Base-by-base conservation (phyloP, 306 rosid species). In the Rosa persica region DNA sequence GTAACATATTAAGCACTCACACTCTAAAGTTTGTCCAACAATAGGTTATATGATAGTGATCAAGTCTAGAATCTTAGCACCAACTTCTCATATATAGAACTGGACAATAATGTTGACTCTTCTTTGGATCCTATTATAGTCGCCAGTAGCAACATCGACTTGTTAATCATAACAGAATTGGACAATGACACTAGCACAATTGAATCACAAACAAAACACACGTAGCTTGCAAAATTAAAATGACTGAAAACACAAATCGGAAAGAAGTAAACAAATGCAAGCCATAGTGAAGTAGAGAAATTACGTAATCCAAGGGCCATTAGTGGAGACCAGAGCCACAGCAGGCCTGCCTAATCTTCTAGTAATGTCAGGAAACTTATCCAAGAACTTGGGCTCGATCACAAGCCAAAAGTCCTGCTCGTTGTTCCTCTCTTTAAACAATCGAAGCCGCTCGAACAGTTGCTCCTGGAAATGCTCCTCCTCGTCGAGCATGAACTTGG, bases 351-450 rank as follows among this genome's bases (percentile, higher is more conserved):
- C 77, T 30, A 96, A 80, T 76, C 97, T 89, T 81, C 87, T 89
- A 79, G 94, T 88, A 79, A 96, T 86, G 73, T 80, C 81, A 16
- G 98, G 99, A 85, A 96, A 96, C 78, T 73, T 90, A 39, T 96
- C 98, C 93, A 96, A 83, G 89, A 96, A 96, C 83, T 89, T 93
- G 25, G 99, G 99, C 83, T 96, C 99, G 51, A 96, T 70, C 85
- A 93, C 99, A 54, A 93, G 96, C 98, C 99, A 96, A 88, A 91
- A 96, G 72, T 96, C 97, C 75, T 86, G 94, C 83, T 93, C 97
- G 70, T 77, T 88, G 81, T 87, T 49, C 44, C 93, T 88, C 85
- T 93, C 98, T 34, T 73, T 86, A 72, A 67, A 93, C 79, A 54
- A 7, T 12, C 98, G 91, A 62, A 73, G 97, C 80, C 96, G 76